Evolutionary conservation across 768 basidiomycete species (phyloP).

Genomic region (Kwoniella mangroviensis): DNA sequence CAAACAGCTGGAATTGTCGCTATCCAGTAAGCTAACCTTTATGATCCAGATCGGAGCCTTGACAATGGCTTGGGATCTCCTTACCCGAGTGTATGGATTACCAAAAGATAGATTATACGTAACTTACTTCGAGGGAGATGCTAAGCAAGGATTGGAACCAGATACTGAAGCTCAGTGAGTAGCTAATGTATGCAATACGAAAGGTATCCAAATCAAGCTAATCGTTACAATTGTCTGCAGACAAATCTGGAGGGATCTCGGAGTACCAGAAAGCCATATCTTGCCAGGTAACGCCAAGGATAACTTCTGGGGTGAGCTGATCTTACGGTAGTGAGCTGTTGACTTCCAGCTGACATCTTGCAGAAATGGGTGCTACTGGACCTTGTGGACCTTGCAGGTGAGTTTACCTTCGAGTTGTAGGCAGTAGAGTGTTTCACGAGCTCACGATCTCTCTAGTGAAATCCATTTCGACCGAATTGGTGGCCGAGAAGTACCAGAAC

Average conservation of each 20-base stretch:
- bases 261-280: conserved; percentile 85
- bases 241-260: conserved; percentile 83
- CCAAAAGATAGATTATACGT: conserved; percentile 91
- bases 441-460: conserved; percentile 60
- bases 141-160: conserved; percentile 78
- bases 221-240: conserved; percentile 18
- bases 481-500: conserved; percentile 88
- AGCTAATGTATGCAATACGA: background rate
- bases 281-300: conserved; percentile 93
- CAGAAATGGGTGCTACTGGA: conserved; percentile 98
- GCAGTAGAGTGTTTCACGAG: background rate
- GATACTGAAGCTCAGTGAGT: conserved; percentile 78
- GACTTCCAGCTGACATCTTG: conserved; percentile 1
- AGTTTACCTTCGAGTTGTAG: background rate
- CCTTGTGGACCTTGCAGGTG: conserved; percentile 94
- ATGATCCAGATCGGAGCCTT: conserved; percentile 82
- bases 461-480: conserved; percentile 97
- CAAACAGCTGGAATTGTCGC: background rate
- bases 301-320: conserved; percentile 91
- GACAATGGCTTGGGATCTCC: conserved; percentile 87
- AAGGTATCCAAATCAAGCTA: background rate
- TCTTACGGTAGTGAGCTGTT: background rate
- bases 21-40: conserved; percentile 11
- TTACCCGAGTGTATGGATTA: conserved; percentile 85
- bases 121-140: conserved; percentile 95